phyloP scores from a whole-genome alignment of 352 stramenopile species.

The Pythium apleroticum region DNA sequence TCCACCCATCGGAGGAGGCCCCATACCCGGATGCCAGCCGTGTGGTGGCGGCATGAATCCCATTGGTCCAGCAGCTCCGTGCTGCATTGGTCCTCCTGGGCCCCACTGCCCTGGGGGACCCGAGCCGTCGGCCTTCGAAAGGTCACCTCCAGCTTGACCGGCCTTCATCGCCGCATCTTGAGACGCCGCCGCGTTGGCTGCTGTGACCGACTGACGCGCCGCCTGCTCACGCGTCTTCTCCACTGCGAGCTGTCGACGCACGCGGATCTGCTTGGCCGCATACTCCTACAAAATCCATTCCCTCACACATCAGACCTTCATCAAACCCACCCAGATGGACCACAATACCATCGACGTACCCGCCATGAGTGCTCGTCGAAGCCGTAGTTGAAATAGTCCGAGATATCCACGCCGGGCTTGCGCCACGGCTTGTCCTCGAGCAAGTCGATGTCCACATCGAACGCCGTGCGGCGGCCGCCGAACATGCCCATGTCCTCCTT shows the following conservation, averaged over 20 bases:
- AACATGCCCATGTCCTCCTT: conserved; percentile 78
- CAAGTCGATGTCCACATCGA: conserved; percentile 92
- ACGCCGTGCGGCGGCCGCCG: conserved; percentile 84
- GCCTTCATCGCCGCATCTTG: conserved; percentile 14
- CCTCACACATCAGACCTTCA: neutral
- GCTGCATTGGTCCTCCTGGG: conserved; percentile 22
- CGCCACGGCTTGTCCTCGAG: conserved; percentile 91
- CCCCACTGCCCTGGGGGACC: conserved; percentile 29
- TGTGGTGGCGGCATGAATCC: conserved; percentile 63
- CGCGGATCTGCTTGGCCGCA: conserved; percentile 65
- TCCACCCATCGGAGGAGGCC: conserved; percentile 35
- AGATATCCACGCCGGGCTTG: conserved; percentile 90
- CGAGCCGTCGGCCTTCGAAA: conserved; percentile 26
- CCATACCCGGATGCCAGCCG: conserved; percentile 74
- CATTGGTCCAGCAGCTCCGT: conserved; percentile 28
- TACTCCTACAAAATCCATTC: conserved; percentile 61
- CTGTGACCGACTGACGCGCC: conserved; percentile 67
- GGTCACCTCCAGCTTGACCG: neutral
- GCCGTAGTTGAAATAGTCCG: conserved; percentile 94
- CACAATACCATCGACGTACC: conserved; percentile 27
- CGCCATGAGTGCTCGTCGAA: conserved; percentile 90
- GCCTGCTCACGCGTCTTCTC: conserved; percentile 82
- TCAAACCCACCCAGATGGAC: neutral
- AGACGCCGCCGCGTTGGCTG: conserved; percentile 32
- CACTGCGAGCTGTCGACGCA: conserved; percentile 67